Percentiles rank a stretch among this genome's conserved stretches.
phyloP scores from a whole-genome alignment of 2,329 filamentous ascomycete genomes.

The Claviceps fusiformis region DNA sequence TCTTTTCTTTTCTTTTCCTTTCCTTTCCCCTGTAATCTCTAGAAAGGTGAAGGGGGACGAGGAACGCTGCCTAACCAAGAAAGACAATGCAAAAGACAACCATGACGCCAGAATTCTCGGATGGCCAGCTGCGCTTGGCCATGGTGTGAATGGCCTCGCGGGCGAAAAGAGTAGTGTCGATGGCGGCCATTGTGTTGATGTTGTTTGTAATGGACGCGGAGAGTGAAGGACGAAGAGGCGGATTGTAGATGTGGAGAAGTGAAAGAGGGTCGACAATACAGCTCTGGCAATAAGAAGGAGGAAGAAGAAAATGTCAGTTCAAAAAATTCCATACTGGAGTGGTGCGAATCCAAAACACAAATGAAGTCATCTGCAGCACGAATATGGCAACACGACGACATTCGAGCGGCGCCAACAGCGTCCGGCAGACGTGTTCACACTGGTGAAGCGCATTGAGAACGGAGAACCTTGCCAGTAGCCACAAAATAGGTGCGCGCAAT shows the following conservation, averaged over 20 bases:
- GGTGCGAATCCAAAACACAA: not conserved
- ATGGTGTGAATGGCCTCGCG: conserved; percentile 20
- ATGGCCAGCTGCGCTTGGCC: conserved; percentile 29
- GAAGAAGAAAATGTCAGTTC: not conserved
- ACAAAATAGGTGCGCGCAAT: too few relatives aligned
- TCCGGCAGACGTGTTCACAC: not conserved
- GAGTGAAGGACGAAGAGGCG: not conserved
- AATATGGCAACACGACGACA: not conserved
- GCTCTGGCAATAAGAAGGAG: not conserved
- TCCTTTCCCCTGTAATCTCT: too few relatives aligned
- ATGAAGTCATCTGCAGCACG: not conserved
- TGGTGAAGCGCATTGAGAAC: too few relatives aligned
- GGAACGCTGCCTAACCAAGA: too few relatives aligned
- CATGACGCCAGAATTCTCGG: conserved; percentile 25
- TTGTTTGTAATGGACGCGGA: not conserved
- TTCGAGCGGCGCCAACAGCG: too few relatives aligned
- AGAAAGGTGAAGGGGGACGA: too few relatives aligned
- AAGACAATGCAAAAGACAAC: conserved; percentile 31
- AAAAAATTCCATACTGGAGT: not conserved
- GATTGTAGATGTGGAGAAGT: not conserved
- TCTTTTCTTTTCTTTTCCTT: too few relatives aligned
- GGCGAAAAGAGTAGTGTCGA: conserved; percentile 21
- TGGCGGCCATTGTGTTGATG: conserved; percentile 24
- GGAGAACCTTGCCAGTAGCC: too few relatives aligned
- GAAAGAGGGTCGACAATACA: not conserved